Evolutionary conservation across 31 red algal species (phyloP).

Genomic region (Asparagopsis taxiformis): DNA sequence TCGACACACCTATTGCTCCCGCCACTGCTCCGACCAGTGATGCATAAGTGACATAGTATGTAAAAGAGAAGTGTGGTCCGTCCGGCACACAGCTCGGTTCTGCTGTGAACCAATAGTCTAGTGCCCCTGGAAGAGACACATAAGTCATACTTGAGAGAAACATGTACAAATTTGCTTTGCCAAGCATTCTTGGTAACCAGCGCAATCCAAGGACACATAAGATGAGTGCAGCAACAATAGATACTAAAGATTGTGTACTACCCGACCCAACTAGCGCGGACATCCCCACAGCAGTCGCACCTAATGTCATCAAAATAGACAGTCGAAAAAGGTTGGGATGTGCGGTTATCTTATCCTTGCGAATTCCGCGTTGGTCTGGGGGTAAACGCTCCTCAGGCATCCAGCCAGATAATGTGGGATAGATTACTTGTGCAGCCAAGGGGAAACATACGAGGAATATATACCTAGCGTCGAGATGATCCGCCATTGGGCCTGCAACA

Average conservation of each 20-base stretch:
- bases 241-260: slow-evolving; percentile 30
- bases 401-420: slow-evolving; percentile 37
- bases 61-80: slow-evolving; percentile 73
- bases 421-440: slow-evolving; percentile 55
- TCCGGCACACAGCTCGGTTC: slow-evolving; percentile 37
- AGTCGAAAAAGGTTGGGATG: slow-evolving; percentile 60
- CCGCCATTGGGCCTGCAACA: slow-evolving; percentile 61
- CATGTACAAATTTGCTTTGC: slow-evolving; percentile 73
- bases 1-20: slow-evolving; percentile 45
- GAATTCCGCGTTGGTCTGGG: slow-evolving; percentile 31
- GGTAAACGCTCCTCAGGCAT: slow-evolving; percentile 54
- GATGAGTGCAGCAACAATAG: slow-evolving; percentile 3
- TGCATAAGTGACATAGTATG: slow-evolving; percentile 65
- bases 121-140: slow-evolving; percentile 55
- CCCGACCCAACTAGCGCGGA: slow-evolving; percentile 34
- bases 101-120: slow-evolving; percentile 68
- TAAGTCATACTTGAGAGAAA: slow-evolving; percentile 61
- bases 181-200: slow-evolving; percentile 52
- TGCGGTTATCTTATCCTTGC: slow-evolving; percentile 44
- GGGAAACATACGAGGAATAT: slow-evolving; percentile 67
- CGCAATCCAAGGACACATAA: slow-evolving; percentile 38
- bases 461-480: slow-evolving; percentile 61
- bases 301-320: slow-evolving; percentile 41
- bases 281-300: slow-evolving; percentile 34
- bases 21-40: slow-evolving; percentile 52